A percentile compares a stretch with the other conserved stretches of the same genome.
Evolutionary conservation across 257 asterid species (phyloP).

Genomic region (Primulina tabacum): DNA sequence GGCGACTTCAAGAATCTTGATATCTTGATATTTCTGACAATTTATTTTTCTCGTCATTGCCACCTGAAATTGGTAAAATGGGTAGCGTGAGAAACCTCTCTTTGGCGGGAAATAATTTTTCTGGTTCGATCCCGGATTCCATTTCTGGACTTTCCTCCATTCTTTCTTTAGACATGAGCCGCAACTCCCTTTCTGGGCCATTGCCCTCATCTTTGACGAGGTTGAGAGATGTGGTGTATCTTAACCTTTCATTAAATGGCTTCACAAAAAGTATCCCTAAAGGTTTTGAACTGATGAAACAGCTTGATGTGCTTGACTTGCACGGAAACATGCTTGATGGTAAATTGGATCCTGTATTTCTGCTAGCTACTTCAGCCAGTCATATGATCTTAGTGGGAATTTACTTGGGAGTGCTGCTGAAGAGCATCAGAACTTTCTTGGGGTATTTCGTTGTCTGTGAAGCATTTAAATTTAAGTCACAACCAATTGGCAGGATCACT

Average conservation of each 20-base stretch:
- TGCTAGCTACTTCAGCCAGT: constrained; percentile 65
- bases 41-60: constrained; percentile 61
- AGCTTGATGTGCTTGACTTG: constrained; percentile 73
- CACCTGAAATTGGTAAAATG: constrained; percentile 61
- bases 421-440: constrained; percentile 42
- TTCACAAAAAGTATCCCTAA: constrained; percentile 63
- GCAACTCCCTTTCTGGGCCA: constrained; percentile 67
- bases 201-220: constrained; percentile 56
- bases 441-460: constrained; percentile 55
- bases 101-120: constrained; percentile 76
- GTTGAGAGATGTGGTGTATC: constrained; percentile 55
- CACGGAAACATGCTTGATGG: constrained; percentile 89
- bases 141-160: constrained; percentile 59
- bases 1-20: constrained; percentile 66
- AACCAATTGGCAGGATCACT: constrained; percentile 72
- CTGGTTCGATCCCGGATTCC: constrained; percentile 69
- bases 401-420: constrained; percentile 48
- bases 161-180: constrained; percentile 68
- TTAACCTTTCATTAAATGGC: constrained; percentile 65
- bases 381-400: constrained; percentile 82
- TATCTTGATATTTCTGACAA: constrained; percentile 78
- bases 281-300: constrained; percentile 73
- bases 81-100: constrained; percentile 65
- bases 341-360: constrained; percentile 53
- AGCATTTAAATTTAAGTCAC: constrained; percentile 74